Percentiles rank a stretch among this genome's conserved stretches.
Evolutionary conservation across 768 basidiomycete genomes (phyloP).

Genomic region (Leccinum disarticulatum): DNA sequence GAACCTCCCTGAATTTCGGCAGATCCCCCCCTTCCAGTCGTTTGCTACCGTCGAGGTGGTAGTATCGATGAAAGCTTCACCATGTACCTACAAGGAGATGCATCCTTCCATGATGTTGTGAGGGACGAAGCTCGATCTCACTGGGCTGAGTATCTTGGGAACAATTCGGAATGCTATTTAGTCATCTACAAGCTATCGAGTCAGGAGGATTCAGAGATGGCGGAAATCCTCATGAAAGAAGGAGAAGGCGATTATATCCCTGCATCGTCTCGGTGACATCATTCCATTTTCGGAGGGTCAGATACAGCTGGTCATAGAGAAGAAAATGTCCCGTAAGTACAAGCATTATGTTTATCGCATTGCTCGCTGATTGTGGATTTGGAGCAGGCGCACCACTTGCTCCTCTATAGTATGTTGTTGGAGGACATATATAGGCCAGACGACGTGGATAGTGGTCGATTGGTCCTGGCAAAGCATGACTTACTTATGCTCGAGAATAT

Average conservation of each 20-base stretch:
- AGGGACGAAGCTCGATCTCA: neutral
- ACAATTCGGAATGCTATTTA: neutral
- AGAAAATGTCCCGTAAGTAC: neutral
- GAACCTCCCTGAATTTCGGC: neutral
- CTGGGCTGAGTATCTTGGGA: neutral
- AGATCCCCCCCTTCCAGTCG: neutral
- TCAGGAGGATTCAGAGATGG: no score
- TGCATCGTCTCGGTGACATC: neutral
- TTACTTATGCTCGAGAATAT: neutral
- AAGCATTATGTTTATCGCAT: neutral
- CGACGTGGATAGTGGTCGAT: neutral
- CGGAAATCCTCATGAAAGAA: neutral
- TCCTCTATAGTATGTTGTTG: neutral
- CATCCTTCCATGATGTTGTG: neutral
- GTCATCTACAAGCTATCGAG: no score
- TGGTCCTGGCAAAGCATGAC: neutral
- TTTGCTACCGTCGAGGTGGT: neutral
- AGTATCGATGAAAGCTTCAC: no score
- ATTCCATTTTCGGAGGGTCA: no score
- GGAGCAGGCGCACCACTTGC: neutral
- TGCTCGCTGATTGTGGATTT: neutral
- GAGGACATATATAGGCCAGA: neutral
- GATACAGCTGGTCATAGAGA: no score
- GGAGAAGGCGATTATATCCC: neutral
- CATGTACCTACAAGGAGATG: neutral